Evolutionary conservation across 768 basidiomycete genomes (phyloP).

Genomic region (Pisolithus sp.): DNA sequence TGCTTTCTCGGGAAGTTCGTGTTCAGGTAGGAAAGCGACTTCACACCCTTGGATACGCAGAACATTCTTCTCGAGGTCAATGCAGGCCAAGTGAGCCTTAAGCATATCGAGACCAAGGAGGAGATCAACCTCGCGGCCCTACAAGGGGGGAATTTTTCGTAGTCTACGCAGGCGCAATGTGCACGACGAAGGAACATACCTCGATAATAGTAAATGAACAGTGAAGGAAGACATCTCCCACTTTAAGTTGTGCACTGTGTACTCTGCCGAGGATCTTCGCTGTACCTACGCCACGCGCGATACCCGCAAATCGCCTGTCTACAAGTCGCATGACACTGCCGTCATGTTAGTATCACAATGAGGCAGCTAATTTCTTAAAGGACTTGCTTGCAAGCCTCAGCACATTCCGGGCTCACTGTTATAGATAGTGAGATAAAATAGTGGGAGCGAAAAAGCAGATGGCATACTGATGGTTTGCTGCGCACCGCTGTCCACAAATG

Average conservation of each 20-base stretch:
- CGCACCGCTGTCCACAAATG: conserved; percentile 97
- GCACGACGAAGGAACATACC: conserved; percentile 34
- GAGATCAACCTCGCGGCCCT: conserved; percentile 93
- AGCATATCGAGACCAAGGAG: conserved; percentile 99
- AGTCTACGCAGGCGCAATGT: neutral
- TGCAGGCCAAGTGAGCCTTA: conserved; percentile 92
- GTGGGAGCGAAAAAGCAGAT: conserved; percentile 1
- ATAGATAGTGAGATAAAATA: neutral
- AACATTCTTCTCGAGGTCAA: conserved; percentile 85
- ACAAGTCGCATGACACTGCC: conserved; percentile 86
- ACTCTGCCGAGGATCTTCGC: conserved; percentile 92
- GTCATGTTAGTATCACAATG: conserved; percentile 3
- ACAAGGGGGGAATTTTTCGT: neutral
- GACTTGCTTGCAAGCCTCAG: conserved; percentile 82
- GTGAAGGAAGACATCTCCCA: conserved; percentile 76
- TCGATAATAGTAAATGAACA: conserved; percentile 97
- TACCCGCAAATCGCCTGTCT: conserved; percentile 81
- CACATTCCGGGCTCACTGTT: conserved; percentile 85
- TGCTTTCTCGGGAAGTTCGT: conserved; percentile 85
- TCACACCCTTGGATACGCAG: conserved; percentile 91
- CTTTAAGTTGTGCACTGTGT: conserved; percentile 87
- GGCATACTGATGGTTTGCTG: conserved; percentile 92
- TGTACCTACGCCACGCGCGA: conserved; percentile 91
- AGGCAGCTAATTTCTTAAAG: neutral
- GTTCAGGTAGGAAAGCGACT: conserved; percentile 85